Percentiles rank a stretch among this genome's conserved stretches.
phyloP scores from a whole-genome alignment of 345 rosid species.

The Zanthoxylum bungeanum region DNA sequence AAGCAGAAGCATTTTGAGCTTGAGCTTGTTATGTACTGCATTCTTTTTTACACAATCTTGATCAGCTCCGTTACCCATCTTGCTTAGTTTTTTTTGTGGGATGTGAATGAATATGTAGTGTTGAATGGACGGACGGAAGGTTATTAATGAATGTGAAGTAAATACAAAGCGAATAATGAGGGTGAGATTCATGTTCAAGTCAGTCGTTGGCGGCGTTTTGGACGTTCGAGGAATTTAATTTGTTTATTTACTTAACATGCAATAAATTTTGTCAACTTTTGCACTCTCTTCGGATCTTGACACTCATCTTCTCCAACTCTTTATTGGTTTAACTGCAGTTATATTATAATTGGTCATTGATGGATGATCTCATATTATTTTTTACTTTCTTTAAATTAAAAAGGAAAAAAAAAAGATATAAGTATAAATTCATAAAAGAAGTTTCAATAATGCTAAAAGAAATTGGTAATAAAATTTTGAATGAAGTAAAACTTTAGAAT shows the following conservation, averaged over 20 bases:
- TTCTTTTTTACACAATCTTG: constrained; percentile 22
- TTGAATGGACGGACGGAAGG: too few relatives aligned
- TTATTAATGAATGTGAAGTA: too few relatives aligned
- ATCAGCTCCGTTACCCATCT: constrained; percentile 21
- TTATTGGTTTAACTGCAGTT: too few relatives aligned
- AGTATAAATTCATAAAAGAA: too few relatives aligned
- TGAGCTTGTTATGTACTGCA: constrained; percentile 17
- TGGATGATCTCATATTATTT: too few relatives aligned
- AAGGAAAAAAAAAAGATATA: too few relatives aligned
- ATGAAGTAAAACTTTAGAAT: too few relatives aligned
- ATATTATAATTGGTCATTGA: too few relatives aligned
- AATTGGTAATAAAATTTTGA: too few relatives aligned
- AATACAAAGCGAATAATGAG: neutral
- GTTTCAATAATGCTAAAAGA: too few relatives aligned
- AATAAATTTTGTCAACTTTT: neutral
- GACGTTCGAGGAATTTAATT: neutral
- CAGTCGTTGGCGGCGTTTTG: constrained; percentile 15
- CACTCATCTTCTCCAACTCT: neutral
- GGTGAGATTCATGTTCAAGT: neutral
- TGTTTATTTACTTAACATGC: neutral
- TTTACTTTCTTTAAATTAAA: too few relatives aligned
- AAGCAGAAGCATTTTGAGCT: constrained; percentile 34
- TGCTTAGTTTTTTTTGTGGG: neutral
- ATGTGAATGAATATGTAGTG: neutral
- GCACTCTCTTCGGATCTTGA: constrained; percentile 8